Evolutionary conservation across 2,329 filamentous ascomycete genomes (phyloP).

Genomic region (Scytalidium lignicola): DNA sequence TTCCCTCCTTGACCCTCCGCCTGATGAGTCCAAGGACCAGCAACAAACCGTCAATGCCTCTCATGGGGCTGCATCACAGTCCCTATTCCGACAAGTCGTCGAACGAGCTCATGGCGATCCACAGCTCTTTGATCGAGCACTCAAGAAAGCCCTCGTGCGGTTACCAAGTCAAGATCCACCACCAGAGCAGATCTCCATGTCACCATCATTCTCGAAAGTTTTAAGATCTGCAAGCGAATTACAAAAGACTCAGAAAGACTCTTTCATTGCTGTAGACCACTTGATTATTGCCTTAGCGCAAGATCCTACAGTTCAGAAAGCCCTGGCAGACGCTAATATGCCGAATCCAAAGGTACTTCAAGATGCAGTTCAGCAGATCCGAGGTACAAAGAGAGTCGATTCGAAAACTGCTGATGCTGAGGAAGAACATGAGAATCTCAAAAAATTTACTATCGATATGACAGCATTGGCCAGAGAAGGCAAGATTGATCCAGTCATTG

Average conservation of each 20-base stretch:
- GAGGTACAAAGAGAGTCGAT: conserved; percentile 89
- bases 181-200: conserved; percentile 79
- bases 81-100: conserved; percentile 92
- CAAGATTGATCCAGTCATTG: conserved; percentile 96
- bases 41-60: conserved; percentile 61
- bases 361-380: conserved; percentile 83
- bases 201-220: conserved; percentile 76
- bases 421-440: conserved; percentile 87
- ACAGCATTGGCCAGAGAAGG: conserved; percentile 93
- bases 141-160: conserved; percentile 89
- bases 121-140: conserved; percentile 77
- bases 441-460: conserved; percentile 99
- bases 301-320: conserved; percentile 66
- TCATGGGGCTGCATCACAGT: conserved; percentile 53
- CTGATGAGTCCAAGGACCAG: conserved; percentile 75
- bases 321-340: conserved; percentile 80
- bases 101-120: conserved; percentile 91
- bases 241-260: conserved; percentile 96
- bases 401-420: conserved; percentile 94
- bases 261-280: conserved; percentile 90
- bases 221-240: conserved; percentile 81
- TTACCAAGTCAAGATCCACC: conserved; percentile 92
- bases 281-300: conserved; percentile 82
- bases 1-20: conserved; percentile 69
- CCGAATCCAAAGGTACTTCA: conserved; percentile 88